Percentiles rank a stretch among this genome's conserved stretches.
Evolutionary conservation across 176 grass and related monocot genomes (phyloP).

Genomic region (Aegilops sharonensis): DNA sequence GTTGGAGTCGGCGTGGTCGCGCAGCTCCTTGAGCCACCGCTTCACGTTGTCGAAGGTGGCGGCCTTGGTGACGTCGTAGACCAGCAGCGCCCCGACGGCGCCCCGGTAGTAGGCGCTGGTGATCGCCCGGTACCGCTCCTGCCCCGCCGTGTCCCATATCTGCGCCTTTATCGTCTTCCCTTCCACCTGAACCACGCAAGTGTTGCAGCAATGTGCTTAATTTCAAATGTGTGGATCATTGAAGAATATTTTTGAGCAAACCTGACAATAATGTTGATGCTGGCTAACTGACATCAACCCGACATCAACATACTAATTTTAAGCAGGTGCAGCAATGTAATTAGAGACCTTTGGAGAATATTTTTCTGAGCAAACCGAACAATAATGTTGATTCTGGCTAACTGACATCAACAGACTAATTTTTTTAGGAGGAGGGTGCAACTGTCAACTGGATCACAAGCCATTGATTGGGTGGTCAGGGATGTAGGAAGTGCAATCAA

Average conservation of each 20-base stretch:
- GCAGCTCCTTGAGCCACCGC: constrained; percentile 82
- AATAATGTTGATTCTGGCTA: no score
- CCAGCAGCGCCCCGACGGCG: constrained; percentile 66
- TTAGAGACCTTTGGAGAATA: not conserved
- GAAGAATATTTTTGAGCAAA: not conserved
- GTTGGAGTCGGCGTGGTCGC: constrained; percentile 62
- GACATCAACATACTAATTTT: no score
- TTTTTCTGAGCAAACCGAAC: no score
- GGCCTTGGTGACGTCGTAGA: constrained; percentile 76
- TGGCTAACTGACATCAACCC: not conserved
- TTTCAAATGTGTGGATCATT: not conserved
- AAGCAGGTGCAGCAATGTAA: no score
- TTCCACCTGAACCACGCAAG: constrained; percentile 44
- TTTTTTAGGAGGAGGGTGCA: not conserved
- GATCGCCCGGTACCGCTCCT: constrained; percentile 72
- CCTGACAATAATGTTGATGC: not conserved
- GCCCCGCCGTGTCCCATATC: constrained; percentile 80
- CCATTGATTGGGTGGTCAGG: not conserved
- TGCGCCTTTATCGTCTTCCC: constrained; percentile 68
- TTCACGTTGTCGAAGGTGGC: constrained; percentile 55
- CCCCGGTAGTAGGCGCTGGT: constrained; percentile 87
- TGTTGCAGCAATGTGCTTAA: not conserved
- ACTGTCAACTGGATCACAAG: not conserved
- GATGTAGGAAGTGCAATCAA: not conserved
- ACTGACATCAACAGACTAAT: not conserved